A percentile compares a stretch with the other conserved stretches of the same genome.
These are phyloP conservation scores for Scalesia atractyloides DNA, from an alignment of 129 eudicot genomes.

Conservation along the genomic window DNA sequence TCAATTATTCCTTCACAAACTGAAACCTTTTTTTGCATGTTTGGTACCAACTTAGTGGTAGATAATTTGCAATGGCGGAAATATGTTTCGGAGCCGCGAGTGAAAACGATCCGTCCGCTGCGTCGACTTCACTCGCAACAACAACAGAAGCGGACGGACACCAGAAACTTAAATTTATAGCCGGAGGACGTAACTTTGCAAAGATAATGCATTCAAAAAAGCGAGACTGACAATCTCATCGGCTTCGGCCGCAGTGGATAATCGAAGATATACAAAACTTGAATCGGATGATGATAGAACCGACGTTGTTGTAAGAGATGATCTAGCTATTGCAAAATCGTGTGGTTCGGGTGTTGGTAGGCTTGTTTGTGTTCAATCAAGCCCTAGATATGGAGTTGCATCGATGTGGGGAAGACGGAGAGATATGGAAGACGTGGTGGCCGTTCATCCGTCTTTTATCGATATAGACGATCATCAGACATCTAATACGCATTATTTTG, in stretches of 20 bases:
- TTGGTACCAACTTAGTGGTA: too few relatives aligned
- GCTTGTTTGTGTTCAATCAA: neutral
- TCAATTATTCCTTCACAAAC: neutral
- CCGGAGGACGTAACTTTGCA: neutral
- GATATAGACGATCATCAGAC: neutral
- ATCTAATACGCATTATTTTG: slow-evolving; percentile 34
- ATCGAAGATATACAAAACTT: too few relatives aligned
- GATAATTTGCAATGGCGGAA: slow-evolving; percentile 29
- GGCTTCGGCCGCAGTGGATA: neutral
- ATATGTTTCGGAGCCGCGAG: slow-evolving; percentile 17
- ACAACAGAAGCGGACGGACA: slow-evolving; percentile 35
- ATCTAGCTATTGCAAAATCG: too few relatives aligned
- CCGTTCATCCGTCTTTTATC: slow-evolving; percentile 39
- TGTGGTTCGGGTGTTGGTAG: neutral
- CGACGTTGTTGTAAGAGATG: too few relatives aligned
- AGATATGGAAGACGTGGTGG: slow-evolving; percentile 56
- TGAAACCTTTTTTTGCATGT: neutral
- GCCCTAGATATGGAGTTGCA: slow-evolving; percentile 40
- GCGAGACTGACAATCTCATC: slow-evolving; percentile 15
- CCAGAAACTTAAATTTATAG: slow-evolving; percentile 21
- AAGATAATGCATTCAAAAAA: slow-evolving; percentile 22
- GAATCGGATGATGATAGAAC: too few relatives aligned
- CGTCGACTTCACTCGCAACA: slow-evolving; percentile 27
- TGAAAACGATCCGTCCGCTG: slow-evolving; percentile 15
- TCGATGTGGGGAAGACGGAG: slow-evolving; percentile 53